Percentiles rank a stretch among this genome's conserved stretches.
Evolutionary conservation across 116 monocot genomes (phyloP).

Genomic region (Iris pallida): DNA sequence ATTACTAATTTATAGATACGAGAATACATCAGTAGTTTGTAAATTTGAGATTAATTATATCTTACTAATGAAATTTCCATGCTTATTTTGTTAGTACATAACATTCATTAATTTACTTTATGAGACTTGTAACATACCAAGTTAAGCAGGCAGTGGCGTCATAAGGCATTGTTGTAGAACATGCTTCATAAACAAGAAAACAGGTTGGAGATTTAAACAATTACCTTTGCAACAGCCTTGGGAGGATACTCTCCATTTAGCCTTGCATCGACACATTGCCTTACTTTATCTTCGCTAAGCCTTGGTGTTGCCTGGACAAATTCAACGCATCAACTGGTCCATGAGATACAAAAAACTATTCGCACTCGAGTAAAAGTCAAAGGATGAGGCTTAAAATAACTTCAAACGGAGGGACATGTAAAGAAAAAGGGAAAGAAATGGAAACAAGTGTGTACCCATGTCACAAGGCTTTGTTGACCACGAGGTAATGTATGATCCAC

Average conservation of each 20-base stretch:
- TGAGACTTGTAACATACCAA: too few species aligned
- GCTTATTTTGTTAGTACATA: too few species aligned
- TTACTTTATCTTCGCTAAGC: constrained; percentile 59
- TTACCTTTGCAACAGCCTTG: constrained; percentile 67
- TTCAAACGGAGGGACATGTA: not conserved
- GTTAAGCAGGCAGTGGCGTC: too few species aligned
- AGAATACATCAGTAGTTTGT: too few species aligned
- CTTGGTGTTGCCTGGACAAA: constrained; percentile 47
- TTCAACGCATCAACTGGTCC: not conserved
- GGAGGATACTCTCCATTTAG: constrained; percentile 46
- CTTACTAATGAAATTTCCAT: too few species aligned
- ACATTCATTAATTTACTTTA: too few species aligned
- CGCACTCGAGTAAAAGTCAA: not conserved
- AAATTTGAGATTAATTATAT: too few species aligned
- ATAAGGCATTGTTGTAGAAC: too few species aligned
- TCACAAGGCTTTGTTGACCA: constrained; percentile 63
- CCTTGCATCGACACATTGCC: constrained; percentile 45
- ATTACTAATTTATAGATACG: too few species aligned
- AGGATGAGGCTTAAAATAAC: not conserved
- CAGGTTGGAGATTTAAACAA: not conserved
- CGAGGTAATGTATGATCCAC: constrained; percentile 57
- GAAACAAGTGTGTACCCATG: constrained; percentile 39
- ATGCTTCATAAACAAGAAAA: too few species aligned
- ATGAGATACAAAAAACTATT: too few species aligned
- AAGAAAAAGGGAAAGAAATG: not conserved